Conservation (phyloP, 202 grass and related monocot genomes). For the Setaria italica region DNA sequence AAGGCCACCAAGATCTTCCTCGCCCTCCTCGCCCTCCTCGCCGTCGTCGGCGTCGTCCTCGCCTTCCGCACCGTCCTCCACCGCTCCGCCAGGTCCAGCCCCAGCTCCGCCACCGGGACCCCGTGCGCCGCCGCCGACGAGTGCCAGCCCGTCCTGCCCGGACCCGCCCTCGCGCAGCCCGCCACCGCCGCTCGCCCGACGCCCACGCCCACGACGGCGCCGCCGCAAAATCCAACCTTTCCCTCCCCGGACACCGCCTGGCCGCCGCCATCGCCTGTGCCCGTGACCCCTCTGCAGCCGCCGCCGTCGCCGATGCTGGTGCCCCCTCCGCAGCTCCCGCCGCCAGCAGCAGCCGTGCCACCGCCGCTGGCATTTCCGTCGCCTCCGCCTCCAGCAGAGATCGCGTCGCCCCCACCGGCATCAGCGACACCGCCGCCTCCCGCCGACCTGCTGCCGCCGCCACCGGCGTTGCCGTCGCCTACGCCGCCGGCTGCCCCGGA, state of each 20-base stretch:
- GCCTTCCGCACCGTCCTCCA: slow-evolving; percentile 62
- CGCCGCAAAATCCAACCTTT: slow-evolving; percentile 40
- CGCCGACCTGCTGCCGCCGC: slow-evolving; percentile 3
- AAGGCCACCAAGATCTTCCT: slow-evolving; percentile 98
- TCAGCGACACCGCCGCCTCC: slow-evolving; percentile 7
- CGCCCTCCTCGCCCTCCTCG: slow-evolving; percentile 57
- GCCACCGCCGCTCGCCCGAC: slow-evolving; percentile 31
- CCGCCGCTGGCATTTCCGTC: slow-evolving; percentile 23
- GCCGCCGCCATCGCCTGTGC: background rate
- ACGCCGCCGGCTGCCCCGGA: slow-evolving; percentile 35
- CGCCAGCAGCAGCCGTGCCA: slow-evolving; percentile 1
- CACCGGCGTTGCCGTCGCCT: slow-evolving; percentile 30
- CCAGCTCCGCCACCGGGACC: background rate
- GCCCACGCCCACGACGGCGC: slow-evolving; percentile 11
- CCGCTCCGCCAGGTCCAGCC: slow-evolving; percentile 40
- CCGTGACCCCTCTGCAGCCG: background rate
- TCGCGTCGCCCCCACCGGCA: slow-evolving; percentile 35
- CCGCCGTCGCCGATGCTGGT: background rate
- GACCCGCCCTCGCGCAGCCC: slow-evolving; percentile 30
- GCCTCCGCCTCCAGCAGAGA: background rate
- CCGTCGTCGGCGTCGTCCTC: slow-evolving; percentile 58
- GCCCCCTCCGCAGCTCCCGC: background rate
- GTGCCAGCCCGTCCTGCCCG: slow-evolving; percentile 55
- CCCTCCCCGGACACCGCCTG: slow-evolving; percentile 28
- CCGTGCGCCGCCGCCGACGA: slow-evolving; percentile 26